Base-by-base conservation (phyloP, 306 rosid genomes). In the Morella rubra region DNA sequence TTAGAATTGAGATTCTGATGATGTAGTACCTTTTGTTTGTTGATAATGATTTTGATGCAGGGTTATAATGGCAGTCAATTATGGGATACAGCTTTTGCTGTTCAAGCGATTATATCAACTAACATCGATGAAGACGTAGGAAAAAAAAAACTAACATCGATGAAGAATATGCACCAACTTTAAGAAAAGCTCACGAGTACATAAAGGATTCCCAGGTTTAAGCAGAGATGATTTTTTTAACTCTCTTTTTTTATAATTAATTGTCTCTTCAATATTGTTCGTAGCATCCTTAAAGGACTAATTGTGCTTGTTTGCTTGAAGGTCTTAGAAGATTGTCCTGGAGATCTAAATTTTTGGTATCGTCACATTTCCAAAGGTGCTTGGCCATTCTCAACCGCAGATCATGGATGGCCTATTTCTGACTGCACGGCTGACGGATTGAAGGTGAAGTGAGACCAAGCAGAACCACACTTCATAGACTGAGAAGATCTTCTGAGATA, bases 21-120 rank as follows among this genome's bases (percentile, higher is more conserved):
- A n/a, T 11, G 11, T 10, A 16, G 4, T 8, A 16, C 70, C 11
- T n/a, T n/a, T 6, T 64, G 70, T 40, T 5, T 64, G 5, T 41
- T 64, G 0, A 37, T 49, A 53, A 74, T 71, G 70, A 71, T 75
- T 56, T 73, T 78, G 74, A 74, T 81, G 76, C 86, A 95, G 98
- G 98, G 98, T 62, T 95, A 95, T 82, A 95, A 95, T 83, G 98
- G 98, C 80, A 95, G 98, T 89, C 96, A 89, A 84, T 77, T 88
- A 56, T 92, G 98, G 97, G 98, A 95, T 80, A 82, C 97, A 79
- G 76, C 92, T 61, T 95, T 92, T 84, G 85, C 91, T 41, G 86
- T 79, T 79, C 97, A 95, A 86, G 97, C 98, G 58, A 90, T 95
- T 73, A 77, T 95, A 46, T 90, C 98, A 77, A 81, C 96, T 70